Percentiles rank a stretch among this genome's conserved stretches.
phyloP scores from a whole-genome alignment of 2,329 filamentous ascomycete species.

The Orbilia blumenaviensis region DNA sequence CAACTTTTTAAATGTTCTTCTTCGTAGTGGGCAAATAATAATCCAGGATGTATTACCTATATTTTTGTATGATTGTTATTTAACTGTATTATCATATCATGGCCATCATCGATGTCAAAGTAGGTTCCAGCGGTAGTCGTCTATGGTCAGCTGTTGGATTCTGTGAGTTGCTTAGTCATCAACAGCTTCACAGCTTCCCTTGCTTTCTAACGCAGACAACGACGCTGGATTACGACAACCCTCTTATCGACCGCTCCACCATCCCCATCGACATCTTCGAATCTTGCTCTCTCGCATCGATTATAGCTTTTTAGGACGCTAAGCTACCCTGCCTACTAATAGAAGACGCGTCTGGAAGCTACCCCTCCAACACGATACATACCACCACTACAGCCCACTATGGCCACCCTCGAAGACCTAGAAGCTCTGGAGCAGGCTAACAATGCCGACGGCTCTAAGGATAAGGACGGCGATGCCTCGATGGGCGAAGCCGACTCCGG shows the following conservation, averaged over 20 bases:
- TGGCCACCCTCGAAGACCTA: constrained; percentile 92
- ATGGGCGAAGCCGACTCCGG: constrained; percentile 83
- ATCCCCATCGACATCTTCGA: constrained; percentile 16
- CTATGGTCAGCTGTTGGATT: constrained; percentile 24
- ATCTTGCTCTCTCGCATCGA: background rate
- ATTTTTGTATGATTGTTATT: no score
- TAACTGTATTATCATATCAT: no score
- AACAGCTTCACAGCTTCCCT: constrained; percentile 51
- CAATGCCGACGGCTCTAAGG: constrained; percentile 69
- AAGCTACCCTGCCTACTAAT: background rate
- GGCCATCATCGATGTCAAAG: background rate
- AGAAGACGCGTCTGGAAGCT: constrained; percentile 30
- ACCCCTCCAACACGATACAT: background rate
- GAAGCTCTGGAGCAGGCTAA: constrained; percentile 84
- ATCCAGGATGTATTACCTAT: no score
- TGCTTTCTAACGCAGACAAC: constrained; percentile 37
- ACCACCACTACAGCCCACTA: constrained; percentile 60
- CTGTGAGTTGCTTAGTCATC: constrained; percentile 47
- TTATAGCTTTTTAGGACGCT: background rate
- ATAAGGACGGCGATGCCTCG: constrained; percentile 73
- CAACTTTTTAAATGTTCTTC: no score
- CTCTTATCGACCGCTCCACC: constrained; percentile 22
- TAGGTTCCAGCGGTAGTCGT: background rate
- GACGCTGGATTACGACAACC: constrained; percentile 27
- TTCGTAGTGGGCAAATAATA: no score